Evolutionary conservation across 306 rosid genomes (phyloP).

Genomic region (Echinosophora koreensis): DNA sequence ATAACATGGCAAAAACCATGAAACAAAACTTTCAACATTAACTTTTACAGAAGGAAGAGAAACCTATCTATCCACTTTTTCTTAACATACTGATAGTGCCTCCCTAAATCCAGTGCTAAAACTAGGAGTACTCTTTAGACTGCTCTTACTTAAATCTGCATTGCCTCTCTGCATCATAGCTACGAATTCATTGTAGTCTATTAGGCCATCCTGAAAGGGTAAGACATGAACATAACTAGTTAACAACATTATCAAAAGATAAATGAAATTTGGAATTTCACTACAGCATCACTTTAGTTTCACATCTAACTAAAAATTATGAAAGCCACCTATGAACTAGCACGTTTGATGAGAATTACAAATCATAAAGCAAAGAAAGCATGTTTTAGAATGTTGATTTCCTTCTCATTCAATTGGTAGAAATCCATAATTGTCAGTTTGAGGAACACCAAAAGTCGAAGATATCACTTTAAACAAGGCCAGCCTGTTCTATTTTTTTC

Average conservation of each 20-base stretch:
- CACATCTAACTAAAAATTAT: background rate
- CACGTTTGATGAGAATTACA: background rate
- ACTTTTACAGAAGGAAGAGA: conserved; percentile 8
- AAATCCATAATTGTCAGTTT: background rate
- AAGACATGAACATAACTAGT: conserved; percentile 30
- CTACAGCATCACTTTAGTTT: background rate
- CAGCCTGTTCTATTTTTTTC: background rate
- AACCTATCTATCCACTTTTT: background rate
- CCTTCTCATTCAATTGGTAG: background rate
- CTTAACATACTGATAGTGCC: conserved; percentile 55
- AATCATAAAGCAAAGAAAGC: background rate
- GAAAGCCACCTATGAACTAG: background rate
- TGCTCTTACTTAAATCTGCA: conserved; percentile 62
- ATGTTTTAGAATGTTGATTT: background rate
- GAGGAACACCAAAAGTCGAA: background rate
- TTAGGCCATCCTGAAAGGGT: conserved; percentile 77
- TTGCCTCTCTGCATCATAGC: conserved; percentile 84
- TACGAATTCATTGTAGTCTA: conserved; percentile 91
- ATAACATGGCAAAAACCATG: conserved; percentile 22
- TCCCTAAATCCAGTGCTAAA: conserved; percentile 71
- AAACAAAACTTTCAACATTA: conserved; percentile 29
- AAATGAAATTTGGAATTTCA: conserved; percentile 15
- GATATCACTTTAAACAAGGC: background rate
- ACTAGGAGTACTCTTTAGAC: conserved; percentile 51
- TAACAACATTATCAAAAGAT: conserved; percentile 2